These are phyloP conservation scores for Tulasnella sp. DNA, from an alignment of 768 basidiomycete genomes.

Conservation along the genomic window DNA sequence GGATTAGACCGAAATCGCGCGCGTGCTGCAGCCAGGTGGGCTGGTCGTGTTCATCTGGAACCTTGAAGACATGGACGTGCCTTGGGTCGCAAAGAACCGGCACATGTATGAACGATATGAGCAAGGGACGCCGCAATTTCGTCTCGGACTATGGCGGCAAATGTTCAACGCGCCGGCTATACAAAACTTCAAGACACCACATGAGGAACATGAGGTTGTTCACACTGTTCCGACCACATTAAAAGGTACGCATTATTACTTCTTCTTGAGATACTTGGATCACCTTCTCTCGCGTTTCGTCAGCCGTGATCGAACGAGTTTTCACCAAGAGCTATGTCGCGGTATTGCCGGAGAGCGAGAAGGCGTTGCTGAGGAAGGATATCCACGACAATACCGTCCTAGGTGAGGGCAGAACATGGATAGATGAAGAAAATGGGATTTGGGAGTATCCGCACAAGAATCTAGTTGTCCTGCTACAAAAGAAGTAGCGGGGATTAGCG, in stretches of 20 bases:
- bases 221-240: constrained; percentile 42
- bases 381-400: constrained; percentile 43
- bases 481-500: constrained; percentile 29
- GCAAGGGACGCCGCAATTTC: constrained; percentile 68
- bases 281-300: not conserved
- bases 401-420: constrained; percentile 58
- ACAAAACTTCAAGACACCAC: constrained; percentile 42
- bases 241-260: constrained; percentile 25
- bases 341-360: constrained; percentile 45
- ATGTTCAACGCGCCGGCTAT: constrained; percentile 56
- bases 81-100: constrained; percentile 66
- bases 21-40: constrained; percentile 68
- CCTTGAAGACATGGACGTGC: constrained; percentile 59
- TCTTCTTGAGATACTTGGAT: not conserved
- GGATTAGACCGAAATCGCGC: constrained; percentile 49
- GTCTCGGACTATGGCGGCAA: constrained; percentile 58
- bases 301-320: constrained; percentile 47
- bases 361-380: constrained; percentile 37
- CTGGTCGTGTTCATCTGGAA: constrained; percentile 77
- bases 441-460: constrained; percentile 74
- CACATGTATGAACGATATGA: constrained; percentile 59
- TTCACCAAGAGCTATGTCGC: constrained; percentile 80
- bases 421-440: constrained; percentile 54
- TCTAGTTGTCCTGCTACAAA: constrained; percentile 40
- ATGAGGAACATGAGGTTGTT: constrained; percentile 42